These are phyloP conservation scores for Xerophyta viscosa DNA, from an alignment of 106 monocot genomes.

Conservation along the genomic window DNA sequence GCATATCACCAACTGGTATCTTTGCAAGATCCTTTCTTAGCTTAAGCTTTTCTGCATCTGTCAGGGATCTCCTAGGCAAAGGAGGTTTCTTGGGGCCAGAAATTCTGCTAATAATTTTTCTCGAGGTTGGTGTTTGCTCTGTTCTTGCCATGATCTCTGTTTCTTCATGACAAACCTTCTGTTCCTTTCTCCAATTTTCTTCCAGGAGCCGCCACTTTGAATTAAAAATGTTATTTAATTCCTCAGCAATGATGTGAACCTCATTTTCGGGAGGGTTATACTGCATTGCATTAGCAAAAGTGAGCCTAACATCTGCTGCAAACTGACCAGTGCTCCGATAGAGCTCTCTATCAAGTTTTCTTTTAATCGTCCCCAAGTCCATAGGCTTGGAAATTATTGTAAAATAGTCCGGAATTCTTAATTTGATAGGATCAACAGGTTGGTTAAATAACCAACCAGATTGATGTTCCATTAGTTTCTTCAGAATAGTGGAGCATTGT, in stretches of 20 bases:
- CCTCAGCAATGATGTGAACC: conserved; percentile 34
- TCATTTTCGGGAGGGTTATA: conserved; percentile 45
- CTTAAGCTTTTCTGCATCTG: conserved; percentile 17
- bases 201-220: conserved; percentile 35
- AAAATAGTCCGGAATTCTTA: conserved; percentile 48
- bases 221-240: conserved; percentile 28
- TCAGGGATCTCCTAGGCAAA: not conserved
- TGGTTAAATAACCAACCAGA: conserved; percentile 42
- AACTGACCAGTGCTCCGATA: conserved; percentile 29
- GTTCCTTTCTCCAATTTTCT: conserved; percentile 23
- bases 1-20: conserved; percentile 4
- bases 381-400: conserved; percentile 40
- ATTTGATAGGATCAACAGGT: conserved; percentile 41
- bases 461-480: conserved; percentile 33
- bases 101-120: conserved; percentile 1
- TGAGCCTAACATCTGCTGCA: conserved; percentile 46
- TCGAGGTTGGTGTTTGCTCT: conserved; percentile 1
- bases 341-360: conserved; percentile 19
- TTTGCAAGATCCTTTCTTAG: conserved; percentile 15
- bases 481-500: conserved; percentile 26
- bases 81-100: conserved; percentile 2
- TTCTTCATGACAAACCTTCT: not conserved
- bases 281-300: conserved; percentile 53
- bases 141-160: conserved; percentile 5
- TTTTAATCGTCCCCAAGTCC: conserved; percentile 52